These are phyloP conservation scores for Aspergillus eucalypticola DNA, from an alignment of 2,329 filamentous ascomycete genomes.

Conservation along the genomic window DNA sequence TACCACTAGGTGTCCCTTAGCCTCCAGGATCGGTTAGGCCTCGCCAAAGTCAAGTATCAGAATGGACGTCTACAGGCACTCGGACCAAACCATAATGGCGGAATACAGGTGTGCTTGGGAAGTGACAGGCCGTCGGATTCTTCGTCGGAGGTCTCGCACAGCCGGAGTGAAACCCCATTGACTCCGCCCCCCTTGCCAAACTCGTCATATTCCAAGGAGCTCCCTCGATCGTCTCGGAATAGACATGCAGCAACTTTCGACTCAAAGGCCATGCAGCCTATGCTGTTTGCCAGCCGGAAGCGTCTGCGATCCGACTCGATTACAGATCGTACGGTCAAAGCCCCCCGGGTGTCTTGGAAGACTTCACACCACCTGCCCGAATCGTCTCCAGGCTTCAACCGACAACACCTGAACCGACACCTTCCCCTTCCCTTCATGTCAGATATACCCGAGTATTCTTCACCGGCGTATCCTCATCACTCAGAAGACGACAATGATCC, in stretches of 20 bases:
- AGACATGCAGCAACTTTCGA: slow-evolving; percentile 48
- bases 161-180: slow-evolving; percentile 51
- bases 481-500: slow-evolving; percentile 79
- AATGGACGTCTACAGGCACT: slow-evolving; percentile 86
- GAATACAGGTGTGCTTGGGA: slow-evolving; percentile 62
- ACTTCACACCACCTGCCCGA: slow-evolving; percentile 73
- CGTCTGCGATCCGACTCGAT: slow-evolving; percentile 68
- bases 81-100: slow-evolving; percentile 74
- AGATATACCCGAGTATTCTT: slow-evolving; percentile 66
- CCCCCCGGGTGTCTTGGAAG: slow-evolving; percentile 69
- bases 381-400: slow-evolving; percentile 81
- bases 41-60: slow-evolving; percentile 96
- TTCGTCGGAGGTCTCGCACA: slow-evolving; percentile 77
- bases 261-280: slow-evolving; percentile 44
- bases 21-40: slow-evolving; percentile 87
- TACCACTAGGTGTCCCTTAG: slow-evolving; percentile 78
- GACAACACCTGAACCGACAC: slow-evolving; percentile 72
- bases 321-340: slow-evolving; percentile 58
- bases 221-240: slow-evolving; percentile 58
- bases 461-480: slow-evolving; percentile 39
- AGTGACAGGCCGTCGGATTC: slow-evolving; percentile 83
- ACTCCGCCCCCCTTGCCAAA: slow-evolving; percentile 85
- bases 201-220: slow-evolving; percentile 79
- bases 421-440: slow-evolving; percentile 78
- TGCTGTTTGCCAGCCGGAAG: slow-evolving; percentile 59